These are phyloP conservation scores for Penicillium sp. DNA, from an alignment of 2,329 filamentous ascomycete species.

Conservation along the genomic window DNA sequence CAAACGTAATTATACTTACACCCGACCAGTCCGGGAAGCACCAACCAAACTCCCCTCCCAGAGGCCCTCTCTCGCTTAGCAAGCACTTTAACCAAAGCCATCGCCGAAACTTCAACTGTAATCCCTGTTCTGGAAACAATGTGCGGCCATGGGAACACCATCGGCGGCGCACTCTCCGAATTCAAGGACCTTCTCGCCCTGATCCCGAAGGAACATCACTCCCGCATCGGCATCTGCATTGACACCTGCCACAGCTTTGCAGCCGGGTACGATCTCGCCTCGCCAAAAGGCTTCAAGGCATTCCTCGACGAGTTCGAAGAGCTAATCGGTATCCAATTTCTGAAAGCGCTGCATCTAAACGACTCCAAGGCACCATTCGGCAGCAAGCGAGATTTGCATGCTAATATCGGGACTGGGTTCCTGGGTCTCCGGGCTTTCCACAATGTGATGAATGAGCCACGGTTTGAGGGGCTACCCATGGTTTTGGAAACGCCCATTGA, in stretches of 20 bases:
- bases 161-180: conserved; percentile 84
- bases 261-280: conserved; percentile 84
- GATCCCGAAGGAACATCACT: conserved; percentile 70
- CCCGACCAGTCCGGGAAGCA: conserved; percentile 67
- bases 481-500: conserved; percentile 96
- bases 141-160: conserved; percentile 84
- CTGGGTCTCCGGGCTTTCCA: conserved; percentile 88
- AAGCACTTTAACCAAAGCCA: conserved; percentile 75
- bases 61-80: conserved; percentile 79
- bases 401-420: conserved; percentile 95
- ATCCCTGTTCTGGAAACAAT: conserved; percentile 92
- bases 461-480: conserved; percentile 79
- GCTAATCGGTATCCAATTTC: conserved; percentile 73
- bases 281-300: conserved; percentile 68
- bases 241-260: conserved; percentile 98
- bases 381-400: conserved; percentile 84
- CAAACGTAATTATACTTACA: conserved; percentile 1
- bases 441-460: conserved; percentile 78
- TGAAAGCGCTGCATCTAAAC: conserved; percentile 87
- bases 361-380: conserved; percentile 88
- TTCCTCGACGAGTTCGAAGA: conserved; percentile 77
- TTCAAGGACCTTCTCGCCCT: conserved; percentile 78
- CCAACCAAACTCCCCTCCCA: conserved; percentile 64
- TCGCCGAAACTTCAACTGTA: conserved; percentile 72
- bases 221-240: conserved; percentile 86